Base-by-base conservation (phyloP, 495 filamentous ascomycete species). In the Tetracladium setigerum region DNA sequence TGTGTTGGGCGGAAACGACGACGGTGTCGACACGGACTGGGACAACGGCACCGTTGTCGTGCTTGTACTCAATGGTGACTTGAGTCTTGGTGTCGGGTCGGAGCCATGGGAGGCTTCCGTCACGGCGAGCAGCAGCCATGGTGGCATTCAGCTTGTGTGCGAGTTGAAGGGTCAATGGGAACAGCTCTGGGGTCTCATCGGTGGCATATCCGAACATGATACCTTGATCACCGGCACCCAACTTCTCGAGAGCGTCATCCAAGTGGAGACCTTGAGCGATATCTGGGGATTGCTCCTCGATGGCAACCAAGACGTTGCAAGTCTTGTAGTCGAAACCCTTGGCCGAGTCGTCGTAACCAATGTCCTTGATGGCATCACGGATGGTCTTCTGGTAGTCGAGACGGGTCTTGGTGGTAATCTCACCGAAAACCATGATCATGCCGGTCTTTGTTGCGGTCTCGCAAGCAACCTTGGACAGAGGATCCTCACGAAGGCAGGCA, bases 291-390 rank as follows among this genome's bases (percentile, higher is more conserved):
- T 98, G 92, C 72, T 98, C 83, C 82, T 98, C 92, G 70, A 98
- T 96, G 75, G 91, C 92, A 59, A 96, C 90, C 56, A 97, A 77
- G 59, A 98, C 81, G 76, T 96, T 97, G 78, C 86, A 90, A 58
- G 92, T 98, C 83, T 97, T 97, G 86, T 95, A 95, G 74, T 98
- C 92, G 76, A 98, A 98, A 37, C 92, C 92, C 81, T 98, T 98
- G 63, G 81, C 79, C 44, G 91, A 96, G 67, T 81, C 77, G 74
- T 98, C 92, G 66, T 97, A 98, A 55, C 92, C 92, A 62, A 98
- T 98, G 58, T 95, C 92, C 81, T 95, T 89, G 80, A 98, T 91
- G 62, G 91, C 80, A 58, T 76, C 72, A 70, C 92, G 92, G 70
- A 98, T 87, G 61, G 97, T 78, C 76, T 88, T 95, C 72, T 98